Evolutionary conservation across 1,284 basidiomycete genomes (phyloP), one percentile per base, ranked within the genome.

Genomic region (Cutaneotrichosporon daszewskae): DNA sequence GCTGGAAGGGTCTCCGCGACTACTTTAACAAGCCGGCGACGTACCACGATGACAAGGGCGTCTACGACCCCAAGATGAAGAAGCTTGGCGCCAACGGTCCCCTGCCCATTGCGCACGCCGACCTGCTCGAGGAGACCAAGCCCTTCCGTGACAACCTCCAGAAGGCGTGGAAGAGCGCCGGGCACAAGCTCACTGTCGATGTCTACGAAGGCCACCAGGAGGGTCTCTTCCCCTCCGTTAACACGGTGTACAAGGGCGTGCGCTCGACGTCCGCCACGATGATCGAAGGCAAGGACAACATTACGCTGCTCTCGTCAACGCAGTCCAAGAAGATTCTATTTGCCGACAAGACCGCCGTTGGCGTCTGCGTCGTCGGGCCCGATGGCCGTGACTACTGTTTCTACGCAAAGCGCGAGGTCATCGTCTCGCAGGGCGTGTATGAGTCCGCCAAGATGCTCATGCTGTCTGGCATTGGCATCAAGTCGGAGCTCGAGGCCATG

Each of bases 11-110:
- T 19, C 31, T 37, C 39, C 45, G 45, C 43, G 43, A 44, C 43
- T 49, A 49, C 43, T 49, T 49, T 19, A 40, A 37, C 39, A 49
- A 49, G 43, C 29, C 43, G 17, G 19, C 32, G 24, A 44, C 43
- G 7, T 49, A 27, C 34, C 38, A 40, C 34, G 42, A 41, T 32
- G 42, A 45, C 39, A 37, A 49, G 37, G 37, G 33, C 19, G 12
- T 38, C 4, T 47, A 34, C 27, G 8, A 26, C 33, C 24, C 28
- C 23, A 33, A 37, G 22, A 23, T 48, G 5, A 43, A 37, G 29
- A 28, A 40, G 36, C 13, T 34, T 5, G 41, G 42, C 28, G 19
- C 33, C 10, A 40, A 35, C 22, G 41, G 41, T 6, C 40, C 45
- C 11, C 47, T 48, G 3, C 40, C 32, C 12, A 32, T 48, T 28